Evolutionary conservation across 139 green algal genomes (phyloP), one percentile per base, ranked within the genome.

Genomic region (Coelastrella sp.): DNA sequence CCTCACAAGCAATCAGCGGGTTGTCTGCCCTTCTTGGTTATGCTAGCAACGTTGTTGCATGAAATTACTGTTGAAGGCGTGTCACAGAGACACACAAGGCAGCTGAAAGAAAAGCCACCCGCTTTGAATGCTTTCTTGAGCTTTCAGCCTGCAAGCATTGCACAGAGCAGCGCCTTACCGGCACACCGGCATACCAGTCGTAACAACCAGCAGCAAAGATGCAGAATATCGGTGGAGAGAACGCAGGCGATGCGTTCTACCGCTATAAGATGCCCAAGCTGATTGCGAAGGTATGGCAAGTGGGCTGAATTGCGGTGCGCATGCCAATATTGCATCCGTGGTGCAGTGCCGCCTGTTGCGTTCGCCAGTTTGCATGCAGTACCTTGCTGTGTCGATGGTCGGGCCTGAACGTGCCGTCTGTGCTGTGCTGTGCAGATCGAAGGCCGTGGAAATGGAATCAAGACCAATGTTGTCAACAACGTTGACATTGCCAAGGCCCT

Each of bases 381-480:
- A n/a, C 6, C 25, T 40, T 37, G 3, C 8, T 7, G 30, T 7
- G 2, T 71, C 7, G 25, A 27, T 59, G 72, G 27, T 59, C 48
- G 66, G 27, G 45, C 72, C 32, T 76, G 40, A 63, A 8, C 27
- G 41, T 21, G 25, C 45, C 9, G 40, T 63, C 40, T 40, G n/a
- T 25, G 9, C 27, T 6, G 1, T 37, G 41, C 25, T 69, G 21
- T 76, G 80, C 90, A 98, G 95, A 97, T 99, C 76, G 97, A 99
- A 79, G 97, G 97, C 19, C 88, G 97, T 0, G 97, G 97, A 66
- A 99, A 99, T 85, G 97, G 97, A 85, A 99, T 99, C 90, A 99
- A 99, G 81, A 99, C 97, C 3, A 99, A 99, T 85, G 91, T 99
- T 2, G 96, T 99, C 38, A 99, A 99, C 94, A 98, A 98, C 84